Base-by-base conservation (phyloP, 176 grass and related monocot species). In the Tillandsia fasciculata region DNA sequence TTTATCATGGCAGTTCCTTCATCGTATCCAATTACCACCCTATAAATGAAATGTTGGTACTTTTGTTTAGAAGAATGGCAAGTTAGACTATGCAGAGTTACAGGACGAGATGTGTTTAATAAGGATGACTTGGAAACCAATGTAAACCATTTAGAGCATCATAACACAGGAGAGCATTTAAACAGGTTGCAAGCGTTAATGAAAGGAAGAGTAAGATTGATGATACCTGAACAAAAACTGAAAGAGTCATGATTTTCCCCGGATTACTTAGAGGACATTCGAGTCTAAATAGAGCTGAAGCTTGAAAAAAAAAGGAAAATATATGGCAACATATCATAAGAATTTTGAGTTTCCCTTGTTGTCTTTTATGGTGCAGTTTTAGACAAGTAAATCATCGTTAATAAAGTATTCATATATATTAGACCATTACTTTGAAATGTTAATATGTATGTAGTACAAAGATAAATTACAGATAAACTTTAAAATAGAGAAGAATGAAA, bases 1-100 rank as follows among this genome's bases (percentile, higher is more conserved):
- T 99, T 99, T 79, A 99, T 89, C 94, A 99, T 93, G 83, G 93
- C 93, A 18, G 89, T 84, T 74, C 94, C 89, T 75, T 93, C 94
- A 23, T 99, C 94, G 52, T 93, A 99, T 79, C 94, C 94, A 72
- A 99, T 87, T 65, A 99, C 94, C 90, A 99, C 86, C 69, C 94
- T 99, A 80, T 6, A 84, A 50, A 28, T 56, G 49, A 67, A 2
- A 11, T 74, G 81, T 64, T 10, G 15, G 9, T 10, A 49, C 48
- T 26, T 65, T 67, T 57, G 6, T 72, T 71, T 70, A 13, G 71
- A 29, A 47, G 56, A 47, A 56, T 73, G 65, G 58, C 76, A 81
- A 79, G 18, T 17, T 29, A 52, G 42, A 71, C 26, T 27, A 53
- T 84, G 69, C 24, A 15, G 56, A 64, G 61, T n/a, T 7, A 1